phyloP scores from a whole-genome alignment of 2,329 filamentous ascomycete species.

The Colletotrichum musicola region DNA sequence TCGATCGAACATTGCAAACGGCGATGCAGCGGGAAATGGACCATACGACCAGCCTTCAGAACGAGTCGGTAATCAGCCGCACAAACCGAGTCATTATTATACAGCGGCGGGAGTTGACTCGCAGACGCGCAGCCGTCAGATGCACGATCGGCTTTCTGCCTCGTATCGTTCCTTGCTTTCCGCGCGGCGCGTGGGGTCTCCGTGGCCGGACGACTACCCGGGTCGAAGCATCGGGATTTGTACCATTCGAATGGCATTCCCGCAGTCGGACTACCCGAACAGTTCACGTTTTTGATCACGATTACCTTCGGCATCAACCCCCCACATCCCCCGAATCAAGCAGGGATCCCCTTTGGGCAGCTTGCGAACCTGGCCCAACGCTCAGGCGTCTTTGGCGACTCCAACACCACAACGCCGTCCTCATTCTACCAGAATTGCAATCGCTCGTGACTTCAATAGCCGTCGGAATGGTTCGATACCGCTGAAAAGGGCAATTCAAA shows the following conservation, averaged over 20 bases:
- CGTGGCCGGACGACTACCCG: background rate
- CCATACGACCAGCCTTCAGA: background rate
- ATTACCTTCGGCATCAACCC: background rate
- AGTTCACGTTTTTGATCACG: constrained; percentile 3
- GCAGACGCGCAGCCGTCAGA: background rate
- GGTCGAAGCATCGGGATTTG: background rate
- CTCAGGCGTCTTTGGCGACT: background rate
- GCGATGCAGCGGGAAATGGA: background rate
- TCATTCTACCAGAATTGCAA: no score
- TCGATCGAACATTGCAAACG: constrained; percentile 12
- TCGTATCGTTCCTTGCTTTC: background rate
- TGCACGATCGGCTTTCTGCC: background rate
- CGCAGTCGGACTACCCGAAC: background rate
- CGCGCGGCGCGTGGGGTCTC: background rate
- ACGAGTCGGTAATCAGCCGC: background rate
- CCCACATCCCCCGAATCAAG: background rate
- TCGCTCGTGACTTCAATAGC: background rate
- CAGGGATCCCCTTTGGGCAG: background rate
- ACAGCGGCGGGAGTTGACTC: background rate
- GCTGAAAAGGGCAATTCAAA: background rate
- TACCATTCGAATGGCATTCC: background rate
- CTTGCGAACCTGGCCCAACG: background rate
- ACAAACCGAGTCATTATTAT: constrained; percentile 10
- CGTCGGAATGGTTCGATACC: background rate
- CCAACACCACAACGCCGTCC: background rate